Conservation (phyloP, 257 asterid genomes). For the Fraxinus cuspidata region DNA sequence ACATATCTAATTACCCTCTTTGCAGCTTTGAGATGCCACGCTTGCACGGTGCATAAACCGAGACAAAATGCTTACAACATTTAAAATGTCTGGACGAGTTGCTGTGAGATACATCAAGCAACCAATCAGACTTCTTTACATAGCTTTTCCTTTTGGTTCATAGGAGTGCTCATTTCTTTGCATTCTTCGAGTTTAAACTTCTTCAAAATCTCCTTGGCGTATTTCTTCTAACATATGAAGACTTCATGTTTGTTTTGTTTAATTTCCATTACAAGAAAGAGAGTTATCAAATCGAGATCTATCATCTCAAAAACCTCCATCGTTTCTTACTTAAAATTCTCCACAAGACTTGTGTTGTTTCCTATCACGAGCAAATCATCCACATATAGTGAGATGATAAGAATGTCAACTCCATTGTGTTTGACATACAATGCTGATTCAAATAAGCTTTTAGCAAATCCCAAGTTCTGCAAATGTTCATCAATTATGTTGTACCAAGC, state of each 20-base stretch:
- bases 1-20: too few species aligned
- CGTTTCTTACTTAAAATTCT: conserved; percentile 14
- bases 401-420: neutral
- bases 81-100: conserved; percentile 10
- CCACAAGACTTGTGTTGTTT: neutral
- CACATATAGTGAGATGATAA: conserved; percentile 12
- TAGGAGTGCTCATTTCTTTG: neutral
- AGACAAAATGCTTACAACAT: conserved; percentile 12
- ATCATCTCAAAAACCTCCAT: conserved; percentile 11
- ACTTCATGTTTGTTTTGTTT: neutral
- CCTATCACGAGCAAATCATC: conserved; percentile 22
- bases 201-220: conserved; percentile 8
- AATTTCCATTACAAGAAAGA: conserved; percentile 15
- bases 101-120: conserved; percentile 19
- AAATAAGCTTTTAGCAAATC: neutral
- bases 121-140: neutral
- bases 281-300: neutral
- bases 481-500: conserved; percentile 16
- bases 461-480: conserved; percentile 4
- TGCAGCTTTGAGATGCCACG: too few species aligned
- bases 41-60: conserved; percentile 16
- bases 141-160: conserved; percentile 11
- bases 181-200: conserved; percentile 17
- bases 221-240: conserved; percentile 14
- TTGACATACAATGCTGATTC: conserved; percentile 8